These are phyloP conservation scores for Dendrobium officinale DNA, from an alignment of 106 monocot genomes.

Conservation along the genomic window DNA sequence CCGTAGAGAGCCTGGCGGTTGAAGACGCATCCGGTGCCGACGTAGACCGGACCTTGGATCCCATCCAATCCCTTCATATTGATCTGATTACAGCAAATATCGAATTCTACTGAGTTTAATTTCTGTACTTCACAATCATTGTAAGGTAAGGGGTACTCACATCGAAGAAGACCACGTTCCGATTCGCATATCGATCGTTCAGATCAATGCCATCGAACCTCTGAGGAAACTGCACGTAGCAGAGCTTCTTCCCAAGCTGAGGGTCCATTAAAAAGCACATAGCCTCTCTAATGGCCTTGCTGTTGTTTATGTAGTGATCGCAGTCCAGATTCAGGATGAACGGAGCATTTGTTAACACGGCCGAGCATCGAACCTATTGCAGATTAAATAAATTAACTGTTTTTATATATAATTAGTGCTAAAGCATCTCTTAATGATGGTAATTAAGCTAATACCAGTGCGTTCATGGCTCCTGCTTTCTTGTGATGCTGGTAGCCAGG, in stretches of 20 bases:
- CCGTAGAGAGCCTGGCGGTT: constrained; percentile 86
- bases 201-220: constrained; percentile 83
- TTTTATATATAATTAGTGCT: too few species aligned
- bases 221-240: constrained; percentile 93
- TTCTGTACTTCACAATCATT: not conserved
- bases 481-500: constrained; percentile 94
- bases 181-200: constrained; percentile 78
- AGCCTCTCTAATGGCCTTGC: constrained; percentile 80
- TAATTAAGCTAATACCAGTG: constrained; percentile 29
- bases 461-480: constrained; percentile 94
- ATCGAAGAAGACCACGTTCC: constrained; percentile 92
- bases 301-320: constrained; percentile 91
- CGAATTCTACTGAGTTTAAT: not conserved
- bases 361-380: constrained; percentile 68
- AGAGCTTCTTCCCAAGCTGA: constrained; percentile 90
- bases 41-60: constrained; percentile 90
- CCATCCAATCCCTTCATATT: constrained; percentile 93
- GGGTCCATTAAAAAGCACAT: constrained; percentile 98
- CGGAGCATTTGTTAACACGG: constrained; percentile 85
- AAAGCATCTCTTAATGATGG: too few species aligned
- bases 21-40: constrained; percentile 85
- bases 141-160: constrained; percentile 15
- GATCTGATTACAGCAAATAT: constrained; percentile 33
- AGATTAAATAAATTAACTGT: too few species aligned
- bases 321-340: constrained; percentile 87